Percentiles rank a stretch among this genome's conserved stretches.
phyloP scores from a whole-genome alignment of 176 grass and related monocot genomes.

The Ensete glaucum region DNA sequence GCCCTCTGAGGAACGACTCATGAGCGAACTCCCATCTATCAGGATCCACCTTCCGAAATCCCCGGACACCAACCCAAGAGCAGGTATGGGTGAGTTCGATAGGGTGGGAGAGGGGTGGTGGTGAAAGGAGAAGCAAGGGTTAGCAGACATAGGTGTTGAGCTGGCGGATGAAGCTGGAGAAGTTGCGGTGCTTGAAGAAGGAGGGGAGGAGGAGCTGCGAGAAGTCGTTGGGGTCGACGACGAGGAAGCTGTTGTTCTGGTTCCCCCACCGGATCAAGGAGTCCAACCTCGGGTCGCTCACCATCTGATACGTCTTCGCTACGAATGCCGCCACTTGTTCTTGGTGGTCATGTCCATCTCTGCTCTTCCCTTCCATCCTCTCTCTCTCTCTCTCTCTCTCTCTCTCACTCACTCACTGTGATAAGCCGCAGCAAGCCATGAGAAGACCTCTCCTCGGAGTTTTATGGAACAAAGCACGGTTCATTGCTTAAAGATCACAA shows the following conservation, averaged over 20 bases:
- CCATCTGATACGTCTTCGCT: conserved; percentile 75
- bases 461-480: too few species aligned
- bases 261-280: conserved; percentile 43
- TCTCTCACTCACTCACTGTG: too few species aligned
- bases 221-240: conserved; percentile 41
- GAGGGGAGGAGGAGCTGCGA: conserved; percentile 57
- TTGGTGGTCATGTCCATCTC: neutral
- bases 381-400: too few species aligned
- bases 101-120: too few species aligned
- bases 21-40: conserved; percentile 78
- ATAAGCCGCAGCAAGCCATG: too few species aligned
- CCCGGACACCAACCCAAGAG: conserved; percentile 15
- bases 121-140: neutral
- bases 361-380: conserved; percentile 5
- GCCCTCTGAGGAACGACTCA: conserved; percentile 52
- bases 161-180: conserved; percentile 31
- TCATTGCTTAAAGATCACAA: too few species aligned
- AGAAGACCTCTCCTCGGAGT: too few species aligned
- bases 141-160: conserved; percentile 20
- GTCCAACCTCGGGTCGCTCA: conserved; percentile 51
- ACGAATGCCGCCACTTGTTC: conserved; percentile 48
- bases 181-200: conserved; percentile 39
- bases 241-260: conserved; percentile 57
- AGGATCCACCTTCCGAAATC: conserved; percentile 68
- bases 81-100: too few species aligned